Conservation (phyloP, 768 basidiomycete genomes). For the Russula lepida region DNA sequence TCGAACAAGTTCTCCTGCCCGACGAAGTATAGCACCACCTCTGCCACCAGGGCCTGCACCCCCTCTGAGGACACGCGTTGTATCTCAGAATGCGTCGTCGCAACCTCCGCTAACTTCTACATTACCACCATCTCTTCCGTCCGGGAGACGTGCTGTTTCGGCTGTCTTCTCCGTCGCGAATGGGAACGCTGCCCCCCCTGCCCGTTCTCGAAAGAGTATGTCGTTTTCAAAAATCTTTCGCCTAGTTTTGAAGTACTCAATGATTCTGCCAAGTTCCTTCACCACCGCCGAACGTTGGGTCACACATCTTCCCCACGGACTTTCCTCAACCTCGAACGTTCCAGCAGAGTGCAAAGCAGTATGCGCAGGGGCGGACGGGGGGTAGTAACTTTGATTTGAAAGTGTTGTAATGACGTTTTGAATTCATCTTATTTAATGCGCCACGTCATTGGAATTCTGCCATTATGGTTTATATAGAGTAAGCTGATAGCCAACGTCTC, state of each 20-base stretch:
- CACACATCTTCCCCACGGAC: constrained; percentile 64
- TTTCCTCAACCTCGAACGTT: constrained; percentile 76
- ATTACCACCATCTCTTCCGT: background rate
- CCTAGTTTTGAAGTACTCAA: background rate
- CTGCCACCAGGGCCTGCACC: constrained; percentile 23
- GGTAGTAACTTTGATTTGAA: constrained; percentile 66
- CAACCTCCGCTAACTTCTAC: background rate
- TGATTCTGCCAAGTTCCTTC: constrained; percentile 36
- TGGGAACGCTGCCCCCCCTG: background rate
- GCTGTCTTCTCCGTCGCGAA: background rate
- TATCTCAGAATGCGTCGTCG: constrained; percentile 16
- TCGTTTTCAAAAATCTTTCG: background rate
- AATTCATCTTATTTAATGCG: background rate
- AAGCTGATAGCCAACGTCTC: background rate
- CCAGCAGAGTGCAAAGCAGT: constrained; percentile 39
- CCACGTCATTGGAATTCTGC: constrained; percentile 1
- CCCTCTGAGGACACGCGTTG: constrained; percentile 5
- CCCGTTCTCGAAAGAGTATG: constrained; percentile 11
- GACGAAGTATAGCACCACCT: constrained; percentile 21
- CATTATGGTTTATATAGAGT: background rate
- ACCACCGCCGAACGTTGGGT: constrained; percentile 55
- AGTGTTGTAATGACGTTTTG: constrained; percentile 24
- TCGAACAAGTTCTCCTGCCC: constrained; percentile 8
- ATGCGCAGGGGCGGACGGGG: constrained; percentile 53
- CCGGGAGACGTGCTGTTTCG: constrained; percentile 7